A percentile compares a stretch with the other conserved stretches of the same genome.
These are phyloP conservation scores for Tritrichomonas foetus DNA, from an alignment of 208 protist genomes.

Conservation along the genomic window DNA sequence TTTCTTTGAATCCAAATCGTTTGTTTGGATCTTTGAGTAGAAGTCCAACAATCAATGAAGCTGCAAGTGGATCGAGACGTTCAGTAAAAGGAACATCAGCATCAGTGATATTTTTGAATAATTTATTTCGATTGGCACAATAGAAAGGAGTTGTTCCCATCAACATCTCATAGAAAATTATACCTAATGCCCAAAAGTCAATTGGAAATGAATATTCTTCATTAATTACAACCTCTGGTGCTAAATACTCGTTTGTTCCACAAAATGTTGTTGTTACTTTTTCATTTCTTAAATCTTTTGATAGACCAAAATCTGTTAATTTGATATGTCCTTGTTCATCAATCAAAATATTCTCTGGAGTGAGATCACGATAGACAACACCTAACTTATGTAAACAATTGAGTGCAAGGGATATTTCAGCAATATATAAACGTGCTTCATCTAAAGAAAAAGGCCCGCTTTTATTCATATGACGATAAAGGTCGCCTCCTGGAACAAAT, in stretches of 20 bases:
- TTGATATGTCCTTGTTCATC: background rate
- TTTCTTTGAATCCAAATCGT: background rate
- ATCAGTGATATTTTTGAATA: background rate
- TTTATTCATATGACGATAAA: background rate
- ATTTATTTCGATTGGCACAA: background rate
- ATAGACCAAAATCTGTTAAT: background rate
- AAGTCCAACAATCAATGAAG: background rate
- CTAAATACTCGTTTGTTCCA: slow-evolving; percentile 1
- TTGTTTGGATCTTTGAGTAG: background rate
- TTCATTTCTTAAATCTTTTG: background rate
- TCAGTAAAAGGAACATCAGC: background rate
- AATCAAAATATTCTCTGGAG: slow-evolving; percentile 2
- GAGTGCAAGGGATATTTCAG: background rate
- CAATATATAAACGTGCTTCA: background rate
- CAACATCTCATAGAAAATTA: background rate
- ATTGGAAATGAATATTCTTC: background rate
- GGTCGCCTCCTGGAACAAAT: background rate
- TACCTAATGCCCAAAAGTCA: slow-evolving; percentile 7
- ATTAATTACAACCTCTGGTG: background rate
- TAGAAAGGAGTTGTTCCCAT: background rate
- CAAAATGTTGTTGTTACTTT: background rate
- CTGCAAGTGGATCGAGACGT: background rate
- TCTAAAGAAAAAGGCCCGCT: background rate
- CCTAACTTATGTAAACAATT: background rate
- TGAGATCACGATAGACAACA: slow-evolving; percentile 15